Conservation (phyloP, 345 rosid species). For the Luvunga scandens region DNA sequence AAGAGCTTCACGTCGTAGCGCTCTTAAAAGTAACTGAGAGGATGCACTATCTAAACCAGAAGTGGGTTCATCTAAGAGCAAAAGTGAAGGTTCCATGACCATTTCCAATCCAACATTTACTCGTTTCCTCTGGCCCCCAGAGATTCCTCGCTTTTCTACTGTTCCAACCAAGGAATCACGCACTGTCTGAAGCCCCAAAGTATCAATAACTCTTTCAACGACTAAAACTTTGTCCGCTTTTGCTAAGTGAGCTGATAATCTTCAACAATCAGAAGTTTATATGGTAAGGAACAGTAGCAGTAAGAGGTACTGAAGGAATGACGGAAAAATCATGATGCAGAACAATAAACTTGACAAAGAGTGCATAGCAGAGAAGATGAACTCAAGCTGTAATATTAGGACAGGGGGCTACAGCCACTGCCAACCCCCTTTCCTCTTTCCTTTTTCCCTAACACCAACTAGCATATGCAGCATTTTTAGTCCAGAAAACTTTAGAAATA, state of each 20-base stretch:
- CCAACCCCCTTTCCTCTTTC: background rate
- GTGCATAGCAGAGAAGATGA: background rate
- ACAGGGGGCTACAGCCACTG: background rate
- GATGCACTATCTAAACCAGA: slow-evolving; percentile 99
- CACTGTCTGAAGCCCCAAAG: slow-evolving; percentile 81
- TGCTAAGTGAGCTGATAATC: slow-evolving; percentile 62
- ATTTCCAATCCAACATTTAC: slow-evolving; percentile 95
- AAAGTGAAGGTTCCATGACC: slow-evolving; percentile 97
- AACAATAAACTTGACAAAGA: background rate
- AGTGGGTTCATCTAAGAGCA: slow-evolving; percentile 94
- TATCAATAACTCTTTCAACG: slow-evolving; percentile 87
- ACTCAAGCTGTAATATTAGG: background rate
- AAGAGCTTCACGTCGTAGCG: slow-evolving; percentile 88
- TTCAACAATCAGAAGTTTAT: slow-evolving; percentile 22
- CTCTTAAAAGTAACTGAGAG: slow-evolving; percentile 80
- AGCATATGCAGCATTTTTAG: background rate
- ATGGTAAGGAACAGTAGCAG: background rate
- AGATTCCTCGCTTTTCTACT: slow-evolving; percentile 89
- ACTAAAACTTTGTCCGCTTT: slow-evolving; percentile 80
- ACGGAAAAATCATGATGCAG: slow-evolving; percentile 1
- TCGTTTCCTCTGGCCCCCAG: slow-evolving; percentile 96
- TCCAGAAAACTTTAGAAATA: background rate
- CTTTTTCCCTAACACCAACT: background rate
- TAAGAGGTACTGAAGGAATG: background rate
- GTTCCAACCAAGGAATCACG: slow-evolving; percentile 90